phyloP scores from a whole-genome alignment of 78 protist genomes.

The Dictyostelium firmibasis region DNA sequence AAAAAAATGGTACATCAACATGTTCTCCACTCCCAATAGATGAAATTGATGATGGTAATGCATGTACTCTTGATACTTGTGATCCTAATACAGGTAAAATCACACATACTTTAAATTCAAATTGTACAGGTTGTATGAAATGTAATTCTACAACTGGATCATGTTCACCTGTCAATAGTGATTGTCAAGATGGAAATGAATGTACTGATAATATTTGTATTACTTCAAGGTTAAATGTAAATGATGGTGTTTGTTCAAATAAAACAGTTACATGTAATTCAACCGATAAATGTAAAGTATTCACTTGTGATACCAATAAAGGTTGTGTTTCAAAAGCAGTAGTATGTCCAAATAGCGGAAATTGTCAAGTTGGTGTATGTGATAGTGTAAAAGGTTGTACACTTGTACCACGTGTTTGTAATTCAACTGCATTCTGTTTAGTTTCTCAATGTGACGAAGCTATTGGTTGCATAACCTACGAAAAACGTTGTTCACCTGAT shows the following conservation, averaged over 20 bases:
- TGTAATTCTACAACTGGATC: neutral
- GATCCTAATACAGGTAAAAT: neutral
- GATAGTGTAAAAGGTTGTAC: neutral
- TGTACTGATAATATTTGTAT: constrained; percentile 16
- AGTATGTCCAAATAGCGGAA: neutral
- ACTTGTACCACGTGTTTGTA: neutral
- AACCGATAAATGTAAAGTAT: neutral
- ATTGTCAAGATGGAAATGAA: neutral
- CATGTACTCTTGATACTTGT: neutral
- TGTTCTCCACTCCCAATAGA: neutral
- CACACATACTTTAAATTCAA: neutral
- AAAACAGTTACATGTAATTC: neutral
- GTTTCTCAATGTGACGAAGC: constrained; percentile 1
- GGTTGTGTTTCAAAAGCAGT: constrained; percentile 25
- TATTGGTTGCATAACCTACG: constrained; percentile 13
- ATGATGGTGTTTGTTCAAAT: neutral
- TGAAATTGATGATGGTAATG: constrained; percentile 19
- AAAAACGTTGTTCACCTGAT: constrained; percentile 15
- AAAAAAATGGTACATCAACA: neutral
- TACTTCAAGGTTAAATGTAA: neutral
- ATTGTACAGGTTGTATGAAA: neutral
- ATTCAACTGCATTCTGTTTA: neutral
- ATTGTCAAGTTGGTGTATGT: constrained; percentile 29
- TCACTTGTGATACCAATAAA: neutral
- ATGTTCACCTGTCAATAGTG: neutral